These are phyloP conservation scores for Collybiopsis confluens DNA, from an alignment of 768 basidiomycete genomes.

Conservation along the genomic window DNA sequence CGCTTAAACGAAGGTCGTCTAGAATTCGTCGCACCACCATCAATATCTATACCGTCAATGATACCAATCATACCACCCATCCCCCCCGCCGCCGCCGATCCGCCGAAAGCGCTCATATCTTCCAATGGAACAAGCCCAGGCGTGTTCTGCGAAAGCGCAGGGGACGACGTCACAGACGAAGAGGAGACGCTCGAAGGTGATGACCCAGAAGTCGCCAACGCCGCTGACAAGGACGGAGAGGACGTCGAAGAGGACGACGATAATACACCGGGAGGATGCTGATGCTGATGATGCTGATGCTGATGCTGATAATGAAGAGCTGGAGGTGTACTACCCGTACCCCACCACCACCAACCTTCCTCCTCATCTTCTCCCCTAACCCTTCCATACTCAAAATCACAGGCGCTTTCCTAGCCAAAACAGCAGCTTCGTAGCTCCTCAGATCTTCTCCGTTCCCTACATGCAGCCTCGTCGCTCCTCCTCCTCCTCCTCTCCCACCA, in stretches of 20 bases:
- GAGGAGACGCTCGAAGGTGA: not conserved
- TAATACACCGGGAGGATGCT: not conserved
- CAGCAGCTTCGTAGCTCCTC: constrained; percentile 69
- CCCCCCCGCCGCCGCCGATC: no score
- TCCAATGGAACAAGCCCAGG: constrained; percentile 15
- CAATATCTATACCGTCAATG: constrained; percentile 16
- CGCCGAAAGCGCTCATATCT: no score
- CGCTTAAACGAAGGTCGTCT: constrained; percentile 67
- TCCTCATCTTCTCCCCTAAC: constrained; percentile 25
- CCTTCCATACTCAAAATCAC: constrained; percentile 54
- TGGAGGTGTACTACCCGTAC: not conserved
- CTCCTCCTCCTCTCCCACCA: not conserved
- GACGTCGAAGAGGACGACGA: not conserved
- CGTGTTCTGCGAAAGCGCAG: constrained; percentile 7
- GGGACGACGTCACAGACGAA: constrained; percentile 17
- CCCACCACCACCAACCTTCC: constrained; percentile 12
- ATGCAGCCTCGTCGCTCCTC: constrained; percentile 30
- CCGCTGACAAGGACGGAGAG: not conserved
- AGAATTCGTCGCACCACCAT: constrained; percentile 13
- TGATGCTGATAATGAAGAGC: not conserved
- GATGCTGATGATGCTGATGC: not conserved
- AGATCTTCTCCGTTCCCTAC: constrained; percentile 59
- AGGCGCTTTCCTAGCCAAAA: constrained; percentile 63
- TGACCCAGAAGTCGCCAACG: no score
- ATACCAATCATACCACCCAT: no score